Evolutionary conservation across 306 rosid genomes (phyloP).

Genomic region (Acacia acuminata): DNA sequence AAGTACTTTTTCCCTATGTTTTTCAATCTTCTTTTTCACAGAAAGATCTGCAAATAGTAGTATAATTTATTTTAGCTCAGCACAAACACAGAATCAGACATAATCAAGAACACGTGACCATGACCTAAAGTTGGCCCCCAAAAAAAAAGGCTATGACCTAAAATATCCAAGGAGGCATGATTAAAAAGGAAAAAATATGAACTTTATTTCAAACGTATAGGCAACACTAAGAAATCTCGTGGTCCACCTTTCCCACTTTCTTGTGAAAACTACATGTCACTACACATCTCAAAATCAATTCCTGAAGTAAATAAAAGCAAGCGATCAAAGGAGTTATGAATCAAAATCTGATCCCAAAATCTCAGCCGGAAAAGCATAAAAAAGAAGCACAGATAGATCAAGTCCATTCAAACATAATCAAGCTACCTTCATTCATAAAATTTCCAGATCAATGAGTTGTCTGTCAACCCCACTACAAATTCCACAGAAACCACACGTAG

Average conservation of each 20-base stretch:
- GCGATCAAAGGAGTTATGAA: not conserved
- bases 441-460: not conserved
- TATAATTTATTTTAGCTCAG: slow-evolving; percentile 1
- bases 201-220: not conserved
- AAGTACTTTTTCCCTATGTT: slow-evolving; percentile 78
- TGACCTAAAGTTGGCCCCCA: not conserved
- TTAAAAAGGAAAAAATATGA: not conserved
- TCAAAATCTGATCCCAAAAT: not conserved
- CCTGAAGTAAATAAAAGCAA: not conserved
- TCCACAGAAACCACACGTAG: not conserved
- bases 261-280: not conserved
- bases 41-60: slow-evolving; percentile 72
- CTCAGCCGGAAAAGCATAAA: not conserved
- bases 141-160: too few species aligned
- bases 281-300: not conserved
- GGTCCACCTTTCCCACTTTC: not conserved
- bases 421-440: not conserved
- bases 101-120: not conserved
- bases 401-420: not conserved
- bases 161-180: not conserved
- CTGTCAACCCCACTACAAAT: not conserved
- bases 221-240: not conserved
- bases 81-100: not conserved
- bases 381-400: not conserved
- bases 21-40: slow-evolving; percentile 86